Evolutionary conservation across 495 filamentous ascomycete species (phyloP).

Genomic region (Viridothelium virens): DNA sequence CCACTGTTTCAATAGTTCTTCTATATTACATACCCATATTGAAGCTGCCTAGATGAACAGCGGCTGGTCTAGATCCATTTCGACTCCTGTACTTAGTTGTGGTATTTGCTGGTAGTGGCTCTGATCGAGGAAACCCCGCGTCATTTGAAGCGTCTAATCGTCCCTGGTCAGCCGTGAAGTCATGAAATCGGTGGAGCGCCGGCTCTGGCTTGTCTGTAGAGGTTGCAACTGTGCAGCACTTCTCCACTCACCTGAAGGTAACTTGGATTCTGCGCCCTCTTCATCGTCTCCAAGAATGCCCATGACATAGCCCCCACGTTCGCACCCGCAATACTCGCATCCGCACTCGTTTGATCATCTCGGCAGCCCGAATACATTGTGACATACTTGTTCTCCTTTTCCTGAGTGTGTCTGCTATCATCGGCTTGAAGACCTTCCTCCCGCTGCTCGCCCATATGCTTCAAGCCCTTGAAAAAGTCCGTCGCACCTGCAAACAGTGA

Average conservation of each 20-base stretch:
- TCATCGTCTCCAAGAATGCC: slow-evolving; percentile 49
- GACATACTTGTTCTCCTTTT: slow-evolving; percentile 45
- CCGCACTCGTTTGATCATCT: slow-evolving; percentile 54
- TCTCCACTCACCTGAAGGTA: slow-evolving; percentile 41
- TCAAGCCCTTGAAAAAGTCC: slow-evolving; percentile 46
- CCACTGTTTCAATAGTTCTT: neutral
- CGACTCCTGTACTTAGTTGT: slow-evolving; percentile 22
- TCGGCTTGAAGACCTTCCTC: slow-evolving; percentile 30
- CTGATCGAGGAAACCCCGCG: slow-evolving; percentile 21
- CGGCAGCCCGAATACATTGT: slow-evolving; percentile 55
- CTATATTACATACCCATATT: neutral
- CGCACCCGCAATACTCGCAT: slow-evolving; percentile 47
- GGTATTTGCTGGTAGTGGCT: slow-evolving; percentile 26
- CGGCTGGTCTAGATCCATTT: slow-evolving; percentile 20
- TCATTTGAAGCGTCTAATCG: slow-evolving; percentile 19
- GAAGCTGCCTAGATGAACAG: neutral
- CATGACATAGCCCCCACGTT: slow-evolving; percentile 50
- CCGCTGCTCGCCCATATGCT: slow-evolving; percentile 37
- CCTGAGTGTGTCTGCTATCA: slow-evolving; percentile 25
- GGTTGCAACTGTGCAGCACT: neutral
- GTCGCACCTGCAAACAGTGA: slow-evolving; percentile 48
- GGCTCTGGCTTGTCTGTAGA: too few species aligned
- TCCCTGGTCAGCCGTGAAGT: neutral
- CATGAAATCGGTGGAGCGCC: too few species aligned
- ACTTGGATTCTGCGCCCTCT: slow-evolving; percentile 40